phyloP scores from a whole-genome alignment of 1,284 basidiomycete genomes.

The Sporisorium graminicola region DNA sequence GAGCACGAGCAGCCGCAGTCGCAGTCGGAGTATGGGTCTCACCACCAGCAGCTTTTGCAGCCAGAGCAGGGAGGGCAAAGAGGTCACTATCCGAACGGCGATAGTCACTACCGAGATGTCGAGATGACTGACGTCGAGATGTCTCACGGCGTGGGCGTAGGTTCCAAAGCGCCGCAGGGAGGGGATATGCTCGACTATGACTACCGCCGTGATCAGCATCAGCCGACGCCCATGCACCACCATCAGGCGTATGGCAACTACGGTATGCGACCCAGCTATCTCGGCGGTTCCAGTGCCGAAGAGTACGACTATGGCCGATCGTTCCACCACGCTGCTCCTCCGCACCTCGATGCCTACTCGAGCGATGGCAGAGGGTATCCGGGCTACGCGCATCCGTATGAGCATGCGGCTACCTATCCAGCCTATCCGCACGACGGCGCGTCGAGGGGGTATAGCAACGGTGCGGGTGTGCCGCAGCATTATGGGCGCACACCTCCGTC shows the following conservation, averaged over 20 bases:
- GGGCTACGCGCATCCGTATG: slow-evolving; percentile 2
- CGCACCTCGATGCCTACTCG: slow-evolving; percentile 1
- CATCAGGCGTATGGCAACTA: slow-evolving; percentile 5
- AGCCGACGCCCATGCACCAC: neutral
- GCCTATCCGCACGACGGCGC: neutral
- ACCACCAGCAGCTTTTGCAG: neutral
- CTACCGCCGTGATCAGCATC: neutral
- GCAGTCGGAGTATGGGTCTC: neutral
- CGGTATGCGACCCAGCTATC: slow-evolving; percentile 18
- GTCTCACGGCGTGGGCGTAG: neutral
- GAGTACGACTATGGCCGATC: slow-evolving; percentile 10
- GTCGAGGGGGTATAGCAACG: neutral
- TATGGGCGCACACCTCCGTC: neutral
- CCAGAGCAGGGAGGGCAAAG: neutral
- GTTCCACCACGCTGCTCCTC: neutral
- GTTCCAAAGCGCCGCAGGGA: neutral
- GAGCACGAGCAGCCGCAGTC: neutral
- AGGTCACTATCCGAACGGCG: slow-evolving; percentile 7
- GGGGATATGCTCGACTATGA: slow-evolving; percentile 7
- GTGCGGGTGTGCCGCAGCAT: neutral
- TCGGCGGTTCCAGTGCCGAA: neutral
- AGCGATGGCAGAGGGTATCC: neutral
- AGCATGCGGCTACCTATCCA: neutral
- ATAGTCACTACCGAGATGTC: neutral
- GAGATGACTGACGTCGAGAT: neutral